Evolutionary conservation across 495 filamentous ascomycete species (phyloP).

Genomic region (Aspergillus biplanus): DNA sequence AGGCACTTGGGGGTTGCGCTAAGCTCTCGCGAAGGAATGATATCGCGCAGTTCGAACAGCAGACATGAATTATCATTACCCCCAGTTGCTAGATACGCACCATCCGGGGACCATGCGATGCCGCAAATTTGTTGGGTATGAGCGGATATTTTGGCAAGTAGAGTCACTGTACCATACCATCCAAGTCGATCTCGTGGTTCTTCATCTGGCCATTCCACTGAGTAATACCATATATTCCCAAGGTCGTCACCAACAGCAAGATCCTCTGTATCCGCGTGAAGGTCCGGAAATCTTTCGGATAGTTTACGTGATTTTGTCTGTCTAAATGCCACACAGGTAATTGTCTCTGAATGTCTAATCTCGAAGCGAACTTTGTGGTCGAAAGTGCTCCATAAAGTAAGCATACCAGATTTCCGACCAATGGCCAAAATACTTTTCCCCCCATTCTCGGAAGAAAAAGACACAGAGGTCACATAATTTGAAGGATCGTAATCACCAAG

Average conservation of each 20-base stretch:
- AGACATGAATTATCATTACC: constrained; percentile 91
- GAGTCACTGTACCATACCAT: constrained; percentile 77
- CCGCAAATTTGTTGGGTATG: constrained; percentile 94
- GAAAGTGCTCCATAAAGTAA: constrained; percentile 63
- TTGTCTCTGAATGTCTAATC: constrained; percentile 64
- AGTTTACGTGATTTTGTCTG: constrained; percentile 46
- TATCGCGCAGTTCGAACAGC: constrained; percentile 71
- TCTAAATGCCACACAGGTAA: constrained; percentile 79
- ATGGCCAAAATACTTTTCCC: constrained; percentile 81
- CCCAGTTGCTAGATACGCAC: constrained; percentile 78
- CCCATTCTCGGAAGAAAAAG: constrained; percentile 83
- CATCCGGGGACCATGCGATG: constrained; percentile 81
- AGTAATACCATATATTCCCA: constrained; percentile 87
- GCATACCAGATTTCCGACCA: constrained; percentile 71
- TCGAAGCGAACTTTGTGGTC: constrained; percentile 72
- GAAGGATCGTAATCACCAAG: constrained; percentile 42
- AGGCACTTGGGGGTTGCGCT: constrained; percentile 9
- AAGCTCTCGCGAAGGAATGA: constrained; percentile 46
- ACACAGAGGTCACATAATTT: constrained; percentile 77
- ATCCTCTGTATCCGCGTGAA: constrained; percentile 62
- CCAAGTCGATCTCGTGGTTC: constrained; percentile 49
- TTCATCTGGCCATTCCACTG: constrained; percentile 77
- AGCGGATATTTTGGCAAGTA: constrained; percentile 74
- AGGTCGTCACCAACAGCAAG: constrained; percentile 85
- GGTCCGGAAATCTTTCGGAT: constrained; percentile 41